These are phyloP conservation scores for Cladorrhinum sp. DNA, from an alignment of 2,329 filamentous ascomycete genomes.

Conservation along the genomic window DNA sequence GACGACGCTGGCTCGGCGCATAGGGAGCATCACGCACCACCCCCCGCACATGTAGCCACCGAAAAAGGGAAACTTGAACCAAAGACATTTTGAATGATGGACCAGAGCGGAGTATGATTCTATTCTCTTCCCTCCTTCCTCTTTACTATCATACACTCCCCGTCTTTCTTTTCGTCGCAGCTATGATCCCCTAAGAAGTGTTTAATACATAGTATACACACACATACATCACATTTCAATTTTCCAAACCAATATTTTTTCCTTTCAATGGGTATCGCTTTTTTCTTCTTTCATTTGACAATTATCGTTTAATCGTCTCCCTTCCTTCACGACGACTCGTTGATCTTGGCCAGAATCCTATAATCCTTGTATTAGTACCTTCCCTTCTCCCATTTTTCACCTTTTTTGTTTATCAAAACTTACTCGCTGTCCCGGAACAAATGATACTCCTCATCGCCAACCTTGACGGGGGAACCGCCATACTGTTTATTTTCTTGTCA, in stretches of 20 bases:
- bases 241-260: neutral
- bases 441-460: conserved; percentile 93
- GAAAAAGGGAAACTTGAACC: too few relatives aligned
- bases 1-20: too few relatives aligned
- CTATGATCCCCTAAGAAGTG: too few relatives aligned
- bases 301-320: neutral
- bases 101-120: too few relatives aligned
- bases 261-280: conserved; percentile 27
- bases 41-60: too few relatives aligned
- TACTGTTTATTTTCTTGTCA: conserved; percentile 57
- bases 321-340: conserved; percentile 64
- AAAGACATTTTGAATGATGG: too few relatives aligned
- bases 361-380: neutral
- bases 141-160: too few relatives aligned
- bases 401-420: conserved; percentile 42
- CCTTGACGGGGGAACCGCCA: conserved; percentile 92
- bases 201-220: conserved; percentile 15
- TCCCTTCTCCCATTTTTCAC: neutral
- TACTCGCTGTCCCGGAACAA: conserved; percentile 98
- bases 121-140: too few relatives aligned
- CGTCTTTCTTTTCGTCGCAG: too few relatives aligned
- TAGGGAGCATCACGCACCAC: too few relatives aligned
- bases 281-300: conserved; percentile 19
- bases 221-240: neutral
- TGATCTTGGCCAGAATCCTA: conserved; percentile 98